A percentile compares a stretch with the other conserved stretches of the same genome.
phyloP scores from a whole-genome alignment of 2,329 filamentous ascomycete genomes.

The Epichloe gansuensis region DNA sequence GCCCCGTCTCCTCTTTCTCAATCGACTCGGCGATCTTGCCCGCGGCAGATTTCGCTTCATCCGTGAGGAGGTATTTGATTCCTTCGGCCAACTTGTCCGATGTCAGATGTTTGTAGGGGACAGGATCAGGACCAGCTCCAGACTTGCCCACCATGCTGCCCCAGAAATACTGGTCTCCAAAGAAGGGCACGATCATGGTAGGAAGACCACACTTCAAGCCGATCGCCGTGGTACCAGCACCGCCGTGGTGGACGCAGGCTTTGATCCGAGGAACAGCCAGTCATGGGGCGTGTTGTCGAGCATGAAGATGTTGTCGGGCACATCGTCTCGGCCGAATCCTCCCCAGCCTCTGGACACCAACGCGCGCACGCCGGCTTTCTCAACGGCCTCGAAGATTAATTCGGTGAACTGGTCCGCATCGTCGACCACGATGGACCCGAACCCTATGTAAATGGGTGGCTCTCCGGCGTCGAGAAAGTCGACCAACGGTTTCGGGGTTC shows the following conservation, averaged over 20 bases:
- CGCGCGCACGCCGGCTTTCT: slow-evolving; percentile 53
- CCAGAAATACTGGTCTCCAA: slow-evolving; percentile 73
- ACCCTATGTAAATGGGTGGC: slow-evolving; percentile 60
- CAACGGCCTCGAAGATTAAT: slow-evolving; percentile 59
- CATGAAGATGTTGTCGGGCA: slow-evolving; percentile 56
- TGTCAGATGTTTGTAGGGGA: slow-evolving; percentile 56
- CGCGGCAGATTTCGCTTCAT: slow-evolving; percentile 46
- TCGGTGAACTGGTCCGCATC: slow-evolving; percentile 56
- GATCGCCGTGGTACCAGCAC: slow-evolving; percentile 64
- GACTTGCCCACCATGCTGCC: slow-evolving; percentile 54
- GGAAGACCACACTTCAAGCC: slow-evolving; percentile 59
- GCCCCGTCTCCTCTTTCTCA: slow-evolving; percentile 52
- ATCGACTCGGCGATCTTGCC: slow-evolving; percentile 49
- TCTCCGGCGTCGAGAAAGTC: slow-evolving; percentile 45
- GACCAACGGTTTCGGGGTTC: slow-evolving; percentile 40
- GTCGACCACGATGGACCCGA: slow-evolving; percentile 65
- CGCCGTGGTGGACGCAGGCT: slow-evolving; percentile 64
- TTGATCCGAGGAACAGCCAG: slow-evolving; percentile 58
- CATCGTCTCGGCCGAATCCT: slow-evolving; percentile 45
- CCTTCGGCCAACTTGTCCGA: slow-evolving; percentile 56
- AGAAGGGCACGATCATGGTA: slow-evolving; percentile 69
- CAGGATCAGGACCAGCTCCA: slow-evolving; percentile 51
- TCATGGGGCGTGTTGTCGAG: slow-evolving; percentile 65
- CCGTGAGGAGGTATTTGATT: slow-evolving; percentile 53
- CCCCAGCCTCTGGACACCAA: slow-evolving; percentile 69